phyloP scores from a whole-genome alignment of 2,329 filamentous ascomycete species.

The Sporothrix inflata region DNA sequence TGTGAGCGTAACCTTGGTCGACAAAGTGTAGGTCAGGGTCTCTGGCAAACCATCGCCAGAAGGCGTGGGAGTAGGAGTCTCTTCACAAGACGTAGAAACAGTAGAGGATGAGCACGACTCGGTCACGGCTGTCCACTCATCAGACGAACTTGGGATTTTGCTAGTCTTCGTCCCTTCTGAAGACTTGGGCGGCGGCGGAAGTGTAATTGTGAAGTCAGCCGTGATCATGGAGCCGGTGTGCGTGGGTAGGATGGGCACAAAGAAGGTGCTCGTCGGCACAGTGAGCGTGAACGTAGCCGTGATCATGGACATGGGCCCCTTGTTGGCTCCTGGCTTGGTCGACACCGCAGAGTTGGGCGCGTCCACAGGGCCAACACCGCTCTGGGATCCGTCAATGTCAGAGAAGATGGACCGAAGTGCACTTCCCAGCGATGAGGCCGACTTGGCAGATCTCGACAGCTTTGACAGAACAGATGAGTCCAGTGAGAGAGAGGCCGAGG shows the following conservation, averaged over 20 bases:
- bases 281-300: conserved; percentile 35
- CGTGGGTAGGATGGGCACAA: neutral
- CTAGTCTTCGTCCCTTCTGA: neutral
- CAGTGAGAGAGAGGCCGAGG: conserved; percentile 5
- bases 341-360: neutral
- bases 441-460: neutral
- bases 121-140: neutral
- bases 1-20: conserved; percentile 25
- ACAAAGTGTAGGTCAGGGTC: conserved; percentile 24
- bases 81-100: neutral
- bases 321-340: neutral
- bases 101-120: neutral
- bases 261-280: conserved; percentile 22
- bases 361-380: neutral
- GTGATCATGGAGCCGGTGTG: conserved; percentile 24
- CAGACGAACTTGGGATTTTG: neutral
- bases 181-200: neutral
- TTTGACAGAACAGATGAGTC: neutral
- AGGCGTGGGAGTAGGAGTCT: neutral
- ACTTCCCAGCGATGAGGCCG: neutral
- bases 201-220: conserved; percentile 26
- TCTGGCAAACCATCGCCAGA: conserved; percentile 18
- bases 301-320: conserved; percentile 18
- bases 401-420: conserved; percentile 21
- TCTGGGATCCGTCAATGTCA: neutral